A percentile compares a stretch with the other conserved stretches of the same genome.
These are phyloP conservation scores for Helotiales sp. DNA, from an alignment of 2,329 filamentous ascomycete genomes.

Conservation along the genomic window DNA sequence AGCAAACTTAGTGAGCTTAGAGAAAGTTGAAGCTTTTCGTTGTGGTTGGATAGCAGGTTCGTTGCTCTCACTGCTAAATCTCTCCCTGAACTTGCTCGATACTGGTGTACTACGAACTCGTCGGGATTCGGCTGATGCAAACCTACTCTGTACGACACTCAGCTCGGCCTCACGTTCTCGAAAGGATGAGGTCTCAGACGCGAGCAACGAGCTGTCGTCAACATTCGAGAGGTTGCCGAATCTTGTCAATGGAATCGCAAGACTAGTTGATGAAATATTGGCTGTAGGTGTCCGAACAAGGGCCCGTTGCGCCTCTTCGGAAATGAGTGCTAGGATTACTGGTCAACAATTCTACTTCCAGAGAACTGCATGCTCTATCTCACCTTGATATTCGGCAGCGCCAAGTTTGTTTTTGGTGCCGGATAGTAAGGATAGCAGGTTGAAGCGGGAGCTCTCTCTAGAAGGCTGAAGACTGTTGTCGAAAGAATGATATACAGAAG, in stretches of 20 bases:
- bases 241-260: constrained; percentile 15
- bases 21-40: constrained; percentile 21
- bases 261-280: constrained; percentile 18
- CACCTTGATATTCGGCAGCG: constrained; percentile 1
- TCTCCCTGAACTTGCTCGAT: constrained; percentile 34
- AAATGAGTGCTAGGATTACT: background rate
- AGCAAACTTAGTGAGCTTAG: constrained; percentile 16
- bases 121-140: constrained; percentile 23
- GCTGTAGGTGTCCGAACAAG: constrained; percentile 9
- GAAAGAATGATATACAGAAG: constrained; percentile 27
- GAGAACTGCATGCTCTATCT: background rate
- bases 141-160: constrained; percentile 24
- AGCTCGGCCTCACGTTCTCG: constrained; percentile 30
- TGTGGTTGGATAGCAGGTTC: background rate
- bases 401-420: constrained; percentile 8
- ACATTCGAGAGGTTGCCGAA: constrained; percentile 15
- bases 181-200: constrained; percentile 32
- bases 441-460: constrained; percentile 26
- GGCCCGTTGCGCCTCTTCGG: background rate
- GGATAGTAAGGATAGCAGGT: constrained; percentile 17
- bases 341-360: background rate
- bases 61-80: constrained; percentile 25
- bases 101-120: constrained; percentile 26
- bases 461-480: constrained; percentile 25
- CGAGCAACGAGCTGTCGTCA: constrained; percentile 29